phyloP scores from a whole-genome alignment of 805 yeast species.

The Yarrowia keelungensis region DNA sequence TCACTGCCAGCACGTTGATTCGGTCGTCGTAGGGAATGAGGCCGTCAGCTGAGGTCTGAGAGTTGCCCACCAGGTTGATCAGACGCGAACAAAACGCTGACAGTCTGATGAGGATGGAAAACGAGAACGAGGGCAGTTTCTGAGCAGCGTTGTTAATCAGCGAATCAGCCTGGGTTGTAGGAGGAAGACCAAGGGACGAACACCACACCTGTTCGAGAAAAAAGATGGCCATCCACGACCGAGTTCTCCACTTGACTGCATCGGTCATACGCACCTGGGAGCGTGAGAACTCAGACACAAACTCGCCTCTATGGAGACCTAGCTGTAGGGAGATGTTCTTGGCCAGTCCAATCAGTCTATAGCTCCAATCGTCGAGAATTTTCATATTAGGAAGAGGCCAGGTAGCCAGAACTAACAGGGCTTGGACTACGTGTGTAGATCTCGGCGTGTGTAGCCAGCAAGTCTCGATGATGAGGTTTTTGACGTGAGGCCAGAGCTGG shows the following conservation, averaged over 20 bases:
- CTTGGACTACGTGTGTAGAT: conserved; percentile 92
- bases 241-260: conserved; percentile 92
- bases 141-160: conserved; percentile 56
- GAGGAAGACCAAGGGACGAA: conserved; percentile 84
- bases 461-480: conserved; percentile 86
- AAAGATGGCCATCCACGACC: conserved; percentile 89
- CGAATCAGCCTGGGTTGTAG: conserved; percentile 82
- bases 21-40: conserved; percentile 82
- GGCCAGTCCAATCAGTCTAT: conserved; percentile 86
- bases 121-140: conserved; percentile 44
- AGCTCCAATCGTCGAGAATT: conserved; percentile 89
- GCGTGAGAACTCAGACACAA: conserved; percentile 87
- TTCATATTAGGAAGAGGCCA: conserved; percentile 96
- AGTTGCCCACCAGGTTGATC: conserved; percentile 84
- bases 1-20: conserved; percentile 76
- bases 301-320: conserved; percentile 90
- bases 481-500: conserved; percentile 75
- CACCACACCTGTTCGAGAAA: conserved; percentile 92
- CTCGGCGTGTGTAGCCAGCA: conserved; percentile 94
- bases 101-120: conserved; percentile 73
- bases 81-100: conserved; percentile 85
- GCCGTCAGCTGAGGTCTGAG: conserved; percentile 87
- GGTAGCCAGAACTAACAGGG: conserved; percentile 77
- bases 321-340: conserved; percentile 82
- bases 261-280: conserved; percentile 88